These are phyloP conservation scores for Exophiala spinifera DNA, from an alignment of 2,329 filamentous ascomycete genomes.

Conservation along the genomic window DNA sequence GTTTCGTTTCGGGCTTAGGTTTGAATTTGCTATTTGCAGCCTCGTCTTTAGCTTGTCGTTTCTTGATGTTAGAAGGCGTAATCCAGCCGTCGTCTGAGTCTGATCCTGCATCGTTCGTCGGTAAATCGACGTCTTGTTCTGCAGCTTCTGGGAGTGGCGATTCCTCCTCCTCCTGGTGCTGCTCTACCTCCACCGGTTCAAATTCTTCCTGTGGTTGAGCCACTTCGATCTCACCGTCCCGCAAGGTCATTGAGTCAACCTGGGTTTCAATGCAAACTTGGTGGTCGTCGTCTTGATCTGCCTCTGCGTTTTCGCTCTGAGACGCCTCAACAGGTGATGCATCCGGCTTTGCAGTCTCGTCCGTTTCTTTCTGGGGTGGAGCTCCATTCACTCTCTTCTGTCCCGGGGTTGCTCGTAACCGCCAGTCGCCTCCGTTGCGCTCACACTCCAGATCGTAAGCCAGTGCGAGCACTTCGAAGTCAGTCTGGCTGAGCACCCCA, in stretches of 20 bases:
- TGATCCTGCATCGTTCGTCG: constrained; percentile 32
- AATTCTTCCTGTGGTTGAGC: constrained; percentile 27
- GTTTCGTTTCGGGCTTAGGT: constrained; percentile 55
- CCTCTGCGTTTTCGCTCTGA: constrained; percentile 13
- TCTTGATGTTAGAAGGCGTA: constrained; percentile 86
- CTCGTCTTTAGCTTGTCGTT: constrained; percentile 70
- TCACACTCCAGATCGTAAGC: constrained; percentile 95
- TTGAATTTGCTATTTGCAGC: constrained; percentile 47
- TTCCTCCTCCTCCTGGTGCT: not conserved
- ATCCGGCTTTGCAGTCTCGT: constrained; percentile 16
- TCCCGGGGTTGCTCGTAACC: constrained; percentile 71
- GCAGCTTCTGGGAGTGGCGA: constrained; percentile 11
- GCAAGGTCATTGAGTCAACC: constrained; percentile 4
- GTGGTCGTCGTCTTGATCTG: not conserved
- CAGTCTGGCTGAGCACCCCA: constrained; percentile 79
- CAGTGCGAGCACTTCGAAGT: constrained; percentile 84
- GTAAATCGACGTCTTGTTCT: constrained; percentile 28
- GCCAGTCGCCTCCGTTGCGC: constrained; percentile 83
- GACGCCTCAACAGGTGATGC: not conserved
- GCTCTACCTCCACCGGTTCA: constrained; percentile 23
- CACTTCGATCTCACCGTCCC: constrained; percentile 25
- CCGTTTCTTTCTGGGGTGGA: constrained; percentile 46
- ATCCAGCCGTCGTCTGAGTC: constrained; percentile 76
- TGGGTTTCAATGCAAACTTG: not conserved
- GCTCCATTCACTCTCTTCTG: constrained; percentile 75